These are phyloP conservation scores for Cercospora zeina DNA, from an alignment of 2,329 filamentous ascomycete species.

Conservation along the genomic window DNA sequence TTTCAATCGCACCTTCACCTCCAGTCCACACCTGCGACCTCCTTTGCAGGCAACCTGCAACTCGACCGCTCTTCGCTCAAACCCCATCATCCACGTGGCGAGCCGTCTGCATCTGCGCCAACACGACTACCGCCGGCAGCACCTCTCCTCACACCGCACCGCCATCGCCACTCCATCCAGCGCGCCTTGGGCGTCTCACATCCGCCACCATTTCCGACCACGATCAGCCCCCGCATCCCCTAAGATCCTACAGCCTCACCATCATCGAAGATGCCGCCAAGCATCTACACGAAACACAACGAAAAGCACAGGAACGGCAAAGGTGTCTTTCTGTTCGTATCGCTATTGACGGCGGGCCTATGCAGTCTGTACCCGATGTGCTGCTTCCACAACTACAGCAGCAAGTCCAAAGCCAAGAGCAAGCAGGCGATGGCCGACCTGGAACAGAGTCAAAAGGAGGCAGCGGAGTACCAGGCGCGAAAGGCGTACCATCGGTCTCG, in stretches of 20 bases:
- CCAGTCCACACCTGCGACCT: background rate
- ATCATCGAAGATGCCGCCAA: slow-evolving; percentile 23
- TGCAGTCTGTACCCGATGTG: slow-evolving; percentile 41
- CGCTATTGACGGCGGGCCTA: slow-evolving; percentile 37
- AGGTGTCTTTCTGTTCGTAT: slow-evolving; percentile 37
- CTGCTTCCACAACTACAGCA: slow-evolving; percentile 42
- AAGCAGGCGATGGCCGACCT: slow-evolving; percentile 31
- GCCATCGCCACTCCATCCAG: slow-evolving; percentile 46
- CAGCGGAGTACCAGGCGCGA: slow-evolving; percentile 32
- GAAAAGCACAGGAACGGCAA: slow-evolving; percentile 39
- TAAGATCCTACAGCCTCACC: slow-evolving; percentile 19
- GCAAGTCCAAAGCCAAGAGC: slow-evolving; percentile 36
- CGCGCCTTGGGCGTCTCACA: slow-evolving; percentile 2
- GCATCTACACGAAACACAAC: slow-evolving; percentile 37
- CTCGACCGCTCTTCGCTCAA: background rate
- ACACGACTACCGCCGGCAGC: background rate
- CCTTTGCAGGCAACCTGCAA: background rate
- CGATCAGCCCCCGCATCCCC: slow-evolving; percentile 12
- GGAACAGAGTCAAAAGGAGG: slow-evolving; percentile 33
- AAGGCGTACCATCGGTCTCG: slow-evolving; percentile 34
- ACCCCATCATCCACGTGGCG: background rate
- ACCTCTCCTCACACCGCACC: too few relatives aligned
- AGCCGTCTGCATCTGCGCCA: background rate
- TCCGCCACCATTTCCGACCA: slow-evolving; percentile 9
- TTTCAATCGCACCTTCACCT: slow-evolving; percentile 2